Evolutionary conservation across 148 eudicot genomes (phyloP).

Genomic region (Vaccinium myrtillus): DNA sequence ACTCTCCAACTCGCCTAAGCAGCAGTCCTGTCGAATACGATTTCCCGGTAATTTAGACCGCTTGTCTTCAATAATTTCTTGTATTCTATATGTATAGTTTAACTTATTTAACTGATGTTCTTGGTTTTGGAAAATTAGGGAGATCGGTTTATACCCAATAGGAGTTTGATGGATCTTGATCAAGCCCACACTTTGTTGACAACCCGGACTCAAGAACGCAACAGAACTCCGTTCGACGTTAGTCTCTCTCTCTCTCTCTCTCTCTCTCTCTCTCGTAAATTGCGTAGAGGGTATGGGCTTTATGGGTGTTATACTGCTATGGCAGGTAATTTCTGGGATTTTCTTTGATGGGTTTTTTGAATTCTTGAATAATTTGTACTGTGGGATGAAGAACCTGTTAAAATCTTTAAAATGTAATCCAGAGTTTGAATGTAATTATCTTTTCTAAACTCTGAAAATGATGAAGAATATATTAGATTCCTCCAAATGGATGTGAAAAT

Average conservation of each 20-base stretch:
- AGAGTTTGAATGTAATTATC: background rate
- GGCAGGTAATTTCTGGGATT: background rate
- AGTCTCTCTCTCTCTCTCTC: constrained; percentile 12
- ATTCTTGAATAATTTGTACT: background rate
- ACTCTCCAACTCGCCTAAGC: constrained; percentile 41
- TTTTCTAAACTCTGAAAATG: background rate
- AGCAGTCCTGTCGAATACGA: constrained; percentile 32
- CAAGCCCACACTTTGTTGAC: constrained; percentile 39
- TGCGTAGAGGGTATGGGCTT: background rate
- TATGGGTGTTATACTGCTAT: background rate
- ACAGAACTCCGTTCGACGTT: constrained; percentile 20
- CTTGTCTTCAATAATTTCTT: background rate
- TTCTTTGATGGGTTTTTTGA: background rate
- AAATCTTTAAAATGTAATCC: background rate
- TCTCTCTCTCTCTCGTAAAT: no score
- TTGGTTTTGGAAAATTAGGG: constrained; percentile 22
- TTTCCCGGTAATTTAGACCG: constrained; percentile 24
- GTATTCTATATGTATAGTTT: no score
- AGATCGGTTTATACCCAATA: constrained; percentile 45
- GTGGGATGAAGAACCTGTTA: constrained; percentile 8
- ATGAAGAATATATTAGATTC: background rate
- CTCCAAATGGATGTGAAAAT: background rate
- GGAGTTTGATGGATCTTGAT: constrained; percentile 56
- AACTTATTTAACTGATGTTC: background rate
- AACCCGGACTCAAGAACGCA: constrained; percentile 17